Evolutionary conservation across 1,284 basidiomycete genomes (phyloP).

Genomic region (Puccinia coronata): DNA sequence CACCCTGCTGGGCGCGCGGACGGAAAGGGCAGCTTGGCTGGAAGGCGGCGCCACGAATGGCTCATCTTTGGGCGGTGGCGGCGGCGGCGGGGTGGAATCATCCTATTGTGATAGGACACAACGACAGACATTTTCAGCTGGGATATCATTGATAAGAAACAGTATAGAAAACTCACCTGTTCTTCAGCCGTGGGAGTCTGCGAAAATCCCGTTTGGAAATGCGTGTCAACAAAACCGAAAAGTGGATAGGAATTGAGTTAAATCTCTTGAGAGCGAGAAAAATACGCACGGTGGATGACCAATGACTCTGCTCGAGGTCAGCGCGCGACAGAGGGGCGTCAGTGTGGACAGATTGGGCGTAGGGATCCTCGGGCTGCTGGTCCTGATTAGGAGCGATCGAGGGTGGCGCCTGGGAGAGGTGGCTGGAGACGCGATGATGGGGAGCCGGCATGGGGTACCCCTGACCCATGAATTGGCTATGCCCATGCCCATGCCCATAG

Average conservation of each 20-base stretch:
- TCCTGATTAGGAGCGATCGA: constrained; percentile 34
- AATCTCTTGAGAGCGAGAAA: not conserved
- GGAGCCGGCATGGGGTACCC: not conserved
- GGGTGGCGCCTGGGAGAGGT: not conserved
- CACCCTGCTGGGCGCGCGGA: constrained; percentile 11
- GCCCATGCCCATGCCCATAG: constrained; percentile 30
- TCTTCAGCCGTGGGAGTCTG: constrained; percentile 44
- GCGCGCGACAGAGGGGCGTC: not conserved
- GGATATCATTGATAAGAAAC: not conserved
- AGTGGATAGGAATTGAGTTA: not conserved
- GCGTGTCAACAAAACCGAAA: constrained; percentile 7
- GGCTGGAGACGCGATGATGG: constrained; percentile 1
- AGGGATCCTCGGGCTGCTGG: constrained; percentile 16
- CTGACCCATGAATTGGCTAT: constrained; percentile 14
- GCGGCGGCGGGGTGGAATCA: constrained; percentile 28
- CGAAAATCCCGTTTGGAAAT: not conserved
- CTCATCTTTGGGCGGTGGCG: constrained; percentile 45
- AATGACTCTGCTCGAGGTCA: constrained; percentile 44
- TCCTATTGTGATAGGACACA: not conserved
- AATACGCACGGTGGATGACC: constrained; percentile 44
- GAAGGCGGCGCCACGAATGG: not conserved
- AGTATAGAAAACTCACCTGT: not conserved
- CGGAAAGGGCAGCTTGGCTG: constrained; percentile 30
- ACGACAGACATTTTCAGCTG: not conserved
- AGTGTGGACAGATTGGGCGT: not conserved